Percentiles rank a stretch among this genome's conserved stretches.
phyloP scores from a whole-genome alignment of 768 basidiomycete genomes.

The Calocera cornea region DNA sequence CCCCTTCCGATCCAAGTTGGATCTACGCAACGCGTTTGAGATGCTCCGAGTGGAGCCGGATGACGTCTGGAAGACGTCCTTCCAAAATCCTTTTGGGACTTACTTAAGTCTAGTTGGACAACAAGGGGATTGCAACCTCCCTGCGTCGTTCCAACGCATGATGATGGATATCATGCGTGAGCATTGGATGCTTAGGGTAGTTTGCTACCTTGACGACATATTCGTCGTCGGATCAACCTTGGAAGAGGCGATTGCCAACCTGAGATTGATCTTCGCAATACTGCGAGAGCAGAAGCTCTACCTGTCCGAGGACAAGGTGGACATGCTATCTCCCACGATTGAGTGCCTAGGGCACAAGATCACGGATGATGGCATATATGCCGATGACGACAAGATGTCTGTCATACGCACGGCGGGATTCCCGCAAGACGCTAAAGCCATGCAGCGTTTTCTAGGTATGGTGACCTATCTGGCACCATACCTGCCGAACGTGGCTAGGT shows the following conservation, averaged over 20 bases:
- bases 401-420: background rate
- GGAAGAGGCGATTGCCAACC: constrained; percentile 28
- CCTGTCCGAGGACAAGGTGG: constrained; percentile 25
- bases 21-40: constrained; percentile 8
- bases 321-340: constrained; percentile 22
- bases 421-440: background rate
- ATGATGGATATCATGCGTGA: constrained; percentile 33
- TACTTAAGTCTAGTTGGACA: constrained; percentile 32
- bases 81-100: constrained; percentile 28
- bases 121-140: constrained; percentile 35
- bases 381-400: background rate
- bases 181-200: constrained; percentile 27
- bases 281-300: constrained; percentile 23
- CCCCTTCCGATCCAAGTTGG: constrained; percentile 19
- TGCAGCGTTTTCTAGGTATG: background rate
- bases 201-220: constrained; percentile 36
- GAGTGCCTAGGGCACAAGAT: constrained; percentile 18
- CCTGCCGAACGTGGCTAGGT: background rate
- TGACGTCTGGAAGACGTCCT: constrained; percentile 12
- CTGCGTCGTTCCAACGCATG: constrained; percentile 33
- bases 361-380: background rate
- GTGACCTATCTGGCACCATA: background rate
- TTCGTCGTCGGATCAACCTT: constrained; percentile 28
- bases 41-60: background rate
- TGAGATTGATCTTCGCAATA: constrained; percentile 23